Evolutionary conservation across 768 basidiomycete genomes (phyloP), one percentile per base, ranked within the genome.

Genomic region (Russula compacta): DNA sequence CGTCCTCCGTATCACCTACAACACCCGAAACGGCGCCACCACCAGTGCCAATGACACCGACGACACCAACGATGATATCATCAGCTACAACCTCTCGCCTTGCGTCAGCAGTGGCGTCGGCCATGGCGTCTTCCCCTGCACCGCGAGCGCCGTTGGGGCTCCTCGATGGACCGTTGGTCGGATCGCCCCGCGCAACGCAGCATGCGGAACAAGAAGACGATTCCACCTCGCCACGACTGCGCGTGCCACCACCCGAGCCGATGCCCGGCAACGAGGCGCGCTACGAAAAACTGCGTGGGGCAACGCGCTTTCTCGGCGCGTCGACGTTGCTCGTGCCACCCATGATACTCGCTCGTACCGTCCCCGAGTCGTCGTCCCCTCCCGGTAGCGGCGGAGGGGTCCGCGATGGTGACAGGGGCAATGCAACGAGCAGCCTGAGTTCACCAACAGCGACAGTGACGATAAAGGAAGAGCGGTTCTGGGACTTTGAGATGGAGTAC

Each of bases 401-500:
- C 47, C 17, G 47, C 24, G 65, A 68, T 38, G 64, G 67, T 36
- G 24, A 38, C 38, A 44, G 63, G 67, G 46, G 24, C 36, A 64
- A 58, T 67, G 39, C 77, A 15, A 40, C 35, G n/a, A 14, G 0
- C n/a, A 19, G 42, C 10, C 24, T 29, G 24, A 29, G 2, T 3
- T 29, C 24, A 29, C 24, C 24, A 29, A 29, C 24, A 3, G 42
- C n/a, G 2, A 39, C 77, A 24, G 44, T 29, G 3, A 12, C 47
- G 32, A 40, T 6, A 40, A 61, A 46, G n/a, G 60, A 47, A 29
- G 56, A 40, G 17, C 43, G 29, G 2, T 76, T 76, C 8, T 80
- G 81, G 67, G 79, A 83, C 21, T 89, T 91, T 59, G 80, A 83
- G 53, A 73, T 89, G 52, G 75, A 80, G 9, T 93, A 82, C 60